Evolutionary conservation across 2,329 filamentous ascomycete species (phyloP), one percentile per base, ranked within the genome.

Genomic region (Botryotinia globosa): DNA sequence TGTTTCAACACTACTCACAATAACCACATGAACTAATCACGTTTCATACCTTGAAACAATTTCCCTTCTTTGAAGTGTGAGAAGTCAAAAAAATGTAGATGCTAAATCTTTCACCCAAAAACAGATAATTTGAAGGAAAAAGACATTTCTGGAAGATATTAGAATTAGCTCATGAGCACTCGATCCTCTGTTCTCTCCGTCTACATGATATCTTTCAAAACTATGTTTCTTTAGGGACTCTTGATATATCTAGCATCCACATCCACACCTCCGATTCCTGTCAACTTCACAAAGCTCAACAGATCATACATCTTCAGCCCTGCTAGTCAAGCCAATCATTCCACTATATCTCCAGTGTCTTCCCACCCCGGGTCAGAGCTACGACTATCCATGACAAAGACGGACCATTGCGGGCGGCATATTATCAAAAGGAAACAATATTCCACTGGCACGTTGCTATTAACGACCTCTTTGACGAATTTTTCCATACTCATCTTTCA

Each of bases 401-500:
- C 65, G 48, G 48, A 67, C 32, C n/a, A 42, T 56, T 32, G 56
- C 34, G 65, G 65, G 45, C 48, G 65, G 48, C n/a, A 67, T 42
- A 42, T 67, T 42, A 67, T 56, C 48, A 67, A 67, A 67, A 67
- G n/a, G 48, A 67, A 32, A 67, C 18, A 20, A 56, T 56, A 29
- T 42, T 56, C 34, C 48, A 56, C 34, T 32, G 18, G 34, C 65
- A 67, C 20, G 29, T 42, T 56, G 65, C n/a, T 61, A 73, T 68
- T 77, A 59, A 78, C 75, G 76, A 77, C 25, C 42, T 29, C 7
- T 25, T 37, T 68, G 2, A 44, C n/a, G 34, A 42, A 56, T 25
- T 16, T 56, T 56, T 72, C 69, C 54, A 77, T 73, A 61, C 72
- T 66, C 56, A 67, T 39, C 32, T 71, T n/a, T n/a, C 14, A 37